phyloP scores from a whole-genome alignment of 495 filamentous ascomycete genomes.

The Venustampulla echinocandica region DNA sequence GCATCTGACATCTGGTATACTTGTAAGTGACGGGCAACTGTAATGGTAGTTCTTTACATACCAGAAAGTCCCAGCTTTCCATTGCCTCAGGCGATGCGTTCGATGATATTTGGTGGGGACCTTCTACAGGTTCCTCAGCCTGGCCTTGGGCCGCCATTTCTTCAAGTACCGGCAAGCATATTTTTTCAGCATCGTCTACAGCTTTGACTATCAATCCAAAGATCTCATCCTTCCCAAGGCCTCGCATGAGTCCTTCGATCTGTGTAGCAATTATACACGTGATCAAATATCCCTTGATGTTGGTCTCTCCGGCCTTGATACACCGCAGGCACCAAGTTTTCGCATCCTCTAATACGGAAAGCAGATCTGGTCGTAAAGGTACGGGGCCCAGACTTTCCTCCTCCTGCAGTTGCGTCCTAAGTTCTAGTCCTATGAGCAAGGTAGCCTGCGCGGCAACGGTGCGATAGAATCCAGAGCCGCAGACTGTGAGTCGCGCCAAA shows the following conservation, averaged over 20 bases:
- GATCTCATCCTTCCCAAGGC: constrained; percentile 28
- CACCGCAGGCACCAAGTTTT: constrained; percentile 32
- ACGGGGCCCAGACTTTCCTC: constrained; percentile 38
- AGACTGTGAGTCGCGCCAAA: constrained; percentile 33
- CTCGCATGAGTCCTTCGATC: constrained; percentile 33
- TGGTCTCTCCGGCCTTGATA: constrained; percentile 45
- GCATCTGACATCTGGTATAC: not conserved
- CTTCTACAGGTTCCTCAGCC: constrained; percentile 11
- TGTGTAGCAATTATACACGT: constrained; percentile 32
- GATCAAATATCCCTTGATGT: constrained; percentile 48
- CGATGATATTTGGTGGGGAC: not conserved
- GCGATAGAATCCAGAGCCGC: constrained; percentile 41
- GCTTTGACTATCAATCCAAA: constrained; percentile 26
- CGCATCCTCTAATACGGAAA: constrained; percentile 38
- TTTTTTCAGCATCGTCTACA: constrained; percentile 30
- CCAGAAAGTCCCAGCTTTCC: constrained; percentile 22
- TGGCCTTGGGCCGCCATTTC: constrained; percentile 19
- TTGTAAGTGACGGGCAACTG: not conserved
- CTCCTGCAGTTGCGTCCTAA: constrained; percentile 41
- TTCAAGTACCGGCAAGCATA: constrained; percentile 36
- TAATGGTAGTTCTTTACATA: not conserved
- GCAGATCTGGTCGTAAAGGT: constrained; percentile 36
- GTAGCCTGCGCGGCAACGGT: constrained; percentile 32
- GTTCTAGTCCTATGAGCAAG: constrained; percentile 38
- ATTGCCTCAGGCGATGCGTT: constrained; percentile 6